These are phyloP conservation scores for Syzygium aromaticum DNA, from an alignment of 345 rosid genomes.

Conservation along the genomic window DNA sequence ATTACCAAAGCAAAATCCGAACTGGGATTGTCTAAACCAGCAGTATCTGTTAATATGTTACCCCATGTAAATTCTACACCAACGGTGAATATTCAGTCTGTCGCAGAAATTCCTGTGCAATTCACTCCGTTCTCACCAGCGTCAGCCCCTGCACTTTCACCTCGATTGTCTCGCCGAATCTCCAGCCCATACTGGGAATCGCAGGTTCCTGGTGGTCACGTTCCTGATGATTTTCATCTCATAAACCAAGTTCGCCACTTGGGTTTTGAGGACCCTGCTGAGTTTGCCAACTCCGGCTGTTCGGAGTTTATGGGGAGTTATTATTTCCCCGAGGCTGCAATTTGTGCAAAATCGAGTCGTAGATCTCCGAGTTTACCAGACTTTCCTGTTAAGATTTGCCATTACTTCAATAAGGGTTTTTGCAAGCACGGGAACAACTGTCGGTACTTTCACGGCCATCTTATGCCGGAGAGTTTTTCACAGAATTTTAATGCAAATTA, in stretches of 20 bases:
- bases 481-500: conserved; percentile 33
- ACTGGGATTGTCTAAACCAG: conserved; percentile 32
- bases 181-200: conserved; percentile 39
- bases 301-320: conserved; percentile 41
- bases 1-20: conserved; percentile 59
- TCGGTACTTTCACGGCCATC: conserved; percentile 68
- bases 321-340: conserved; percentile 31
- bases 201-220: conserved; percentile 19
- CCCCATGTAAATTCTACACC: conserved; percentile 19
- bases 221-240: conserved; percentile 23
- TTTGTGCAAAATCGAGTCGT: conserved; percentile 39
- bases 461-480: conserved; percentile 39
- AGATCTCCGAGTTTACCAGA: conserved; percentile 82
- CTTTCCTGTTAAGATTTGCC: conserved; percentile 81
- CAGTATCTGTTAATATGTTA: conserved; percentile 22
- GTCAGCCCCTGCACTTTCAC: conserved; percentile 14
- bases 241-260: conserved; percentile 38
- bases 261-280: conserved; percentile 41
- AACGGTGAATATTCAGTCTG: conserved; percentile 1
- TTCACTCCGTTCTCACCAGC: conserved; percentile 23
- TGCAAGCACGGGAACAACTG: conserved; percentile 90
- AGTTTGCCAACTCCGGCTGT: conserved; percentile 18
- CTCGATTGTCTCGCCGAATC: conserved; percentile 33
- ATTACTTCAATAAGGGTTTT: conserved; percentile 74
- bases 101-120: conserved; percentile 28